Evolutionary conservation across 1,284 basidiomycete species (phyloP), one percentile per base, ranked within the genome.

Genomic region (Trametes sp.): DNA sequence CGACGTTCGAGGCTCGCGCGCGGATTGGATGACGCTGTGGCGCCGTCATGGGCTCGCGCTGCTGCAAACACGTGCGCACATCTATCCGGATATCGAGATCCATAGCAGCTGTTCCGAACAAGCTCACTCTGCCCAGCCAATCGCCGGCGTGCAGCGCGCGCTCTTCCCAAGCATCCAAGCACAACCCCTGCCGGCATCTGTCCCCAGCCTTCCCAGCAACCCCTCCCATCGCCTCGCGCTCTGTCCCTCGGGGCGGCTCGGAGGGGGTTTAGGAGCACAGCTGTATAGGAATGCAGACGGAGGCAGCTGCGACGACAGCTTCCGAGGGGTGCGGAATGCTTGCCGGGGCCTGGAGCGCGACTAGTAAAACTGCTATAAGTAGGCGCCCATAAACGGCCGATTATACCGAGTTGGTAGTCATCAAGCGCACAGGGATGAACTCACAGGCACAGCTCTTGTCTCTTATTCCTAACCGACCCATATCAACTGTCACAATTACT

Each of bases 361-460:
- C 36, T 51, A 36, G 62, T 52, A 62, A 65, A 65, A 65, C 59
- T 67, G 66, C 66, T 67, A 65, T 67, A 67, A 53, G 24, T 53
- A 72, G 69, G 59, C 73, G 73, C 73, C 73, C 73, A 74, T 74
- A 73, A 71, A 63, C 61, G 68, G 69, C 60, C 65, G 68, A 68
- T 58, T 53, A 67, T 67, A 67, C 66, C 66, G 66, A 67, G 56
- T 61, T 64, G 61, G 61, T 61, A 56, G 61, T 65, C 66, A 67
- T 64, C 63, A 67, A 54, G 53, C 57, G 59, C 66, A 63, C 63
- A 69, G 69, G 57, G 53, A 70, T 71, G 71, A 70, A 69, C 69
- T 64, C 72, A 73, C 72, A 72, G 71, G 72, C 73, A 74, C 73
- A 67, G 68, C 68, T 59, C 56, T 67, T 66, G 61, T 63, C 64